Evolutionary conservation across 2,329 filamentous ascomycete species (phyloP), one percentile per base, ranked within the genome.

Genomic region (Hymenotorrendiella dingleyae): DNA sequence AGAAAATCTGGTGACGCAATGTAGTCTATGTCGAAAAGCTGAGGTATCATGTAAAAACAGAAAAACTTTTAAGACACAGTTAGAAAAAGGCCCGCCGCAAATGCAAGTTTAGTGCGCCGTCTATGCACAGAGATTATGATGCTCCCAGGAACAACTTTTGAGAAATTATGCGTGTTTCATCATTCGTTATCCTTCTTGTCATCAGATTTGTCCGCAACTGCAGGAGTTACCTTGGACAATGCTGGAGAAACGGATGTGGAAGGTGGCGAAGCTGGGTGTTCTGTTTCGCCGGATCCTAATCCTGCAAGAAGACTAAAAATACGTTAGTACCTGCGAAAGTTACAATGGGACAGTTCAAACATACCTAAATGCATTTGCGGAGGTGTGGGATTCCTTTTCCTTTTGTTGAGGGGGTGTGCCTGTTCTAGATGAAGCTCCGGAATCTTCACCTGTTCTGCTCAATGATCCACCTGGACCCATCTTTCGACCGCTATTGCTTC

Each of bases 351-450:
- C 36, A 29, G 9, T 9, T 22, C 8, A 19, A 49, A 55, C 84
- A 74, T 80, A 96, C 90, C 88, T 91, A 72, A 95, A 98, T 56
- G 90, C 84, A 72, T 98, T 98, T 55, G 82, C 80, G 60, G 85
- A 85, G 46, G 79, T 83, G 40, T 77, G 75, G 57, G 76, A 77
- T 49, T 73, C 68, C 62, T 76, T 74, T 49, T 74, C 68, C 54
- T 79, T 72, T 64, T 82, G 79, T 63, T 82, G 80, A 34, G 89
- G 86, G 42, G 90, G 90, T 36, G 91, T 97, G 57, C 86, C 87
- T 43, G 88, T 94, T 55, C 93, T 82, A 47, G 90, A 96, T 42
- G 88, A 94, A 54, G 83, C 79, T 56, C 80, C 86, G 48, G 90
- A 96, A 56, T 94, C 89, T 58, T 94, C 89, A 47, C 81, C 82